Evolutionary conservation across 768 basidiomycete species (phyloP), one percentile per base, ranked within the genome.

Genomic region (Psilocybe cyanescens): DNA sequence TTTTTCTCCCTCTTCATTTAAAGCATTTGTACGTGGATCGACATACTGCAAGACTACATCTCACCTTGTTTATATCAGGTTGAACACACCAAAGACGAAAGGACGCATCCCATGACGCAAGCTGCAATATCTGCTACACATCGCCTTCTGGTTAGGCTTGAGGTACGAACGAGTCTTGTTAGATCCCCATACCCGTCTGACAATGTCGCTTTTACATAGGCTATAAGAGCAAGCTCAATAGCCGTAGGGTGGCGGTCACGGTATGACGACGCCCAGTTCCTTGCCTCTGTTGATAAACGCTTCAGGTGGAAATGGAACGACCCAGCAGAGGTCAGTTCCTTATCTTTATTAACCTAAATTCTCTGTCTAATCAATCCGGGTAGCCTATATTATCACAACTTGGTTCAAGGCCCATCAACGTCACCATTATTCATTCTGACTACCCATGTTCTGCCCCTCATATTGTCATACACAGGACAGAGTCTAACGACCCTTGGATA

Each of bases 221-320:
- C 30, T 28, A n/a, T 51, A 3, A 30, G 8, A 8, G 30, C 50
- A 12, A 51, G 50, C 16, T 29, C 66, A 14, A 63, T 65, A 29
- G 84, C 82, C 29, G 59, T 58, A 19, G 65, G 64, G 9, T 77
- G 79, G 51, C 75, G 80, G 54, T 63, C 64, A 30, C 79, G 79
- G 48, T 83, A 83, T 59, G 77, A 80, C 55, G 57, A 56, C 3
- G 63, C 73, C 0, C 67, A 67, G 5, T 71, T 74, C 64, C 57
- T 76, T 17, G 65, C 62, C 28, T 59, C 68, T 5, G 54, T 79
- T 31, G 83, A 84, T 55, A 70, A 67, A 47, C 72, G 77, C 5
- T 85, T 78, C 67, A 58, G 60, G 6, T 51, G 50, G 50, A 9
- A 33, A 44, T 87, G 85, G 85, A 71, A 70, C 29, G 85, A 87